Conservation (phyloP, 352 stramenopile species). For the Globisporangium canariense region DNA sequence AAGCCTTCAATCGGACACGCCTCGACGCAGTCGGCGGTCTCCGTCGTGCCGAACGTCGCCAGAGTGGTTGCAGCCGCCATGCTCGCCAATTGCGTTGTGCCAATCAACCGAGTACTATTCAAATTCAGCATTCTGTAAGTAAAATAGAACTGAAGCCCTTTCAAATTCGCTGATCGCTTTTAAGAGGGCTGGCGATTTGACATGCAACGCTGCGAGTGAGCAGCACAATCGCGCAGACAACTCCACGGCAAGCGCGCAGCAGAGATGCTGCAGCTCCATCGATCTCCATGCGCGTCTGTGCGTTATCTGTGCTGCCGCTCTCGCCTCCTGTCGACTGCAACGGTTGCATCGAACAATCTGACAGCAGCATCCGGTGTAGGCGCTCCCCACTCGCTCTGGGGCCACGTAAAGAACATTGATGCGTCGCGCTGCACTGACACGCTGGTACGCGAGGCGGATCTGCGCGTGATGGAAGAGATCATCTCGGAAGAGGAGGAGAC, state of each 20-base stretch:
- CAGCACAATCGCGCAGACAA: not conserved
- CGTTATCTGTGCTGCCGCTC: not conserved
- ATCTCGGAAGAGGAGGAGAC: constrained; percentile 74
- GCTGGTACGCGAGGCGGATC: constrained; percentile 51
- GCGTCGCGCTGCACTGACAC: constrained; percentile 50
- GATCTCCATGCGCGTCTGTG: not conserved
- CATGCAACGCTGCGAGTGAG: constrained; percentile 2
- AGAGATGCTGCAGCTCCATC: constrained; percentile 2
- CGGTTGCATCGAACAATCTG: not conserved
- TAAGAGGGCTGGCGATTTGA: constrained; percentile 3
- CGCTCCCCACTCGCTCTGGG: constrained; percentile 22
- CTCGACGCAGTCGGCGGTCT: constrained; percentile 86
- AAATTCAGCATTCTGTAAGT: not conserved
- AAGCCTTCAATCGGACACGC: constrained; percentile 60
- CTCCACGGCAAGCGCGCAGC: not conserved
- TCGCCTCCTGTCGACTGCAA: constrained; percentile 8
- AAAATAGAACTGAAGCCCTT: not conserved
- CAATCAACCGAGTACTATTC: constrained; percentile 4
- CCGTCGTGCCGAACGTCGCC: constrained; percentile 68
- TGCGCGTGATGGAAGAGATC: constrained; percentile 65
- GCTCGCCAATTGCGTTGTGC: not conserved
- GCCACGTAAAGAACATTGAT: constrained; percentile 46
- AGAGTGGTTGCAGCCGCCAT: constrained; percentile 30
- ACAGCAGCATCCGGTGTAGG: not conserved
- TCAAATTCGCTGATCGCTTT: not conserved